A percentile compares a stretch with the other conserved stretches of the same genome.
phyloP scores from a whole-genome alignment of 2,329 filamentous ascomycete genomes.

The Thelonectria olida region DNA sequence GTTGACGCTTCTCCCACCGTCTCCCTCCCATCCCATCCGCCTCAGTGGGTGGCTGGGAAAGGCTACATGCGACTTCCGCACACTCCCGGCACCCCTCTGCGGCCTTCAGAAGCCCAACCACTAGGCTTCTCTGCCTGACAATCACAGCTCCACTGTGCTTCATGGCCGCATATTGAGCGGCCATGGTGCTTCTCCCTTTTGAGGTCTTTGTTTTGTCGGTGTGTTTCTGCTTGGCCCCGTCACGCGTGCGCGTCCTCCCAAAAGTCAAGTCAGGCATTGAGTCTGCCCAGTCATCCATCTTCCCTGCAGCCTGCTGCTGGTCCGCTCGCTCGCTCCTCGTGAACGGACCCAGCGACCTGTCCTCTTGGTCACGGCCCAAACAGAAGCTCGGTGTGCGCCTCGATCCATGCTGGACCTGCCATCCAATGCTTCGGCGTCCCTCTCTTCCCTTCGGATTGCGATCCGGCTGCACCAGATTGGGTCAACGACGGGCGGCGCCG shows the following conservation, averaged over 20 bases:
- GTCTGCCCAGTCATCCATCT: constrained; percentile 20
- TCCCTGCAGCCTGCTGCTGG: constrained; percentile 39
- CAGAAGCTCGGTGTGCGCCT: constrained; percentile 35
- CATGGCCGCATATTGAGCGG: constrained; percentile 47
- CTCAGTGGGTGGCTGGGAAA: constrained; percentile 37
- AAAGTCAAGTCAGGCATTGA: constrained; percentile 26
- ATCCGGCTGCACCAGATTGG: constrained; percentile 39
- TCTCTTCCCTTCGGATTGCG: constrained; percentile 32
- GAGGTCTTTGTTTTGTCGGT: constrained; percentile 47
- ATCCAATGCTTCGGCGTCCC: constrained; percentile 13
- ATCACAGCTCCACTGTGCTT: constrained; percentile 46
- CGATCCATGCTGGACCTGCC: constrained; percentile 34
- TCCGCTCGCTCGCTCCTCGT: constrained; percentile 20
- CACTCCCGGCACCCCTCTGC: constrained; percentile 36
- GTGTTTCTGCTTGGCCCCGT: constrained; percentile 43
- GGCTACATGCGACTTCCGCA: constrained; percentile 29
- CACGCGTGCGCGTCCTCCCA: constrained; percentile 42
- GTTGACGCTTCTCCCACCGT: constrained; percentile 24
- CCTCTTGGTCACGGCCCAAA: constrained; percentile 33
- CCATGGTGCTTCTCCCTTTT: constrained; percentile 39
- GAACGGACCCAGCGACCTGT: constrained; percentile 27
- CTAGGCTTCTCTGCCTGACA: constrained; percentile 37
- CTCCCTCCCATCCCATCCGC: constrained; percentile 26
- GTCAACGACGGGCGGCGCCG: constrained; percentile 34
- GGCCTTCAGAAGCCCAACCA: constrained; percentile 33